A percentile compares a stretch with the other conserved stretches of the same genome.
These are phyloP conservation scores for Austroboletus niveus DNA, from an alignment of 1,284 basidiomycete genomes.

Conservation along the genomic window DNA sequence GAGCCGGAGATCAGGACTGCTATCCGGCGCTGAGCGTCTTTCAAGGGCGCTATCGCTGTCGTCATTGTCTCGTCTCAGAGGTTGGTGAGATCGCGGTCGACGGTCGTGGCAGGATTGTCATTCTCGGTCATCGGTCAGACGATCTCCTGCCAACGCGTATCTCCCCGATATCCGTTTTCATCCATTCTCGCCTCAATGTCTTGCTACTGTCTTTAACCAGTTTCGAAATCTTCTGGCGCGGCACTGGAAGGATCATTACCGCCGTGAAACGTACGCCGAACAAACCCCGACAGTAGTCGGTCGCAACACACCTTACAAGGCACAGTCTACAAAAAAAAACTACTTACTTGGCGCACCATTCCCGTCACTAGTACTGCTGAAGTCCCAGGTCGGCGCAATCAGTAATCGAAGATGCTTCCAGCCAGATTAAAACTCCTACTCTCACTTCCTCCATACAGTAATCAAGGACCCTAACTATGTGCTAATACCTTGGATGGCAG, in stretches of 20 bases:
- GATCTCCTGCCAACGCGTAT: background rate
- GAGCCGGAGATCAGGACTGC: constrained; percentile 81
- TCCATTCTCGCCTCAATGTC: background rate
- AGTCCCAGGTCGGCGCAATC: no score
- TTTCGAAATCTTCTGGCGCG: background rate
- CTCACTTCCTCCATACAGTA: constrained; percentile 8
- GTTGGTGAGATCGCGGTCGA: background rate
- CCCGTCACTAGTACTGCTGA: no score
- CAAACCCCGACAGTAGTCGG: background rate
- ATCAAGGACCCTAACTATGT: background rate
- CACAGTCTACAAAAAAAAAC: no score
- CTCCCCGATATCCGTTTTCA: background rate
- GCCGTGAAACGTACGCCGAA: background rate
- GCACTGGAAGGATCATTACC: background rate
- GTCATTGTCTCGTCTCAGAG: constrained; percentile 2
- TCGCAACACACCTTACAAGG: constrained; percentile 1
- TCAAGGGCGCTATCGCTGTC: constrained; percentile 1
- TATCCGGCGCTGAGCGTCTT: constrained; percentile 38
- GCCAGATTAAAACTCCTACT: background rate
- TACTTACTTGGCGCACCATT: no score
- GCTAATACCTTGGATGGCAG: no score
- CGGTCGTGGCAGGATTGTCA: constrained; percentile 10
- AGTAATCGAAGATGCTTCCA: background rate
- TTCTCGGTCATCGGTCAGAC: background rate
- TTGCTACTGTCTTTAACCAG: background rate